phyloP scores from a whole-genome alignment of 495 filamentous ascomycete genomes.

The Podospora didyma region DNA sequence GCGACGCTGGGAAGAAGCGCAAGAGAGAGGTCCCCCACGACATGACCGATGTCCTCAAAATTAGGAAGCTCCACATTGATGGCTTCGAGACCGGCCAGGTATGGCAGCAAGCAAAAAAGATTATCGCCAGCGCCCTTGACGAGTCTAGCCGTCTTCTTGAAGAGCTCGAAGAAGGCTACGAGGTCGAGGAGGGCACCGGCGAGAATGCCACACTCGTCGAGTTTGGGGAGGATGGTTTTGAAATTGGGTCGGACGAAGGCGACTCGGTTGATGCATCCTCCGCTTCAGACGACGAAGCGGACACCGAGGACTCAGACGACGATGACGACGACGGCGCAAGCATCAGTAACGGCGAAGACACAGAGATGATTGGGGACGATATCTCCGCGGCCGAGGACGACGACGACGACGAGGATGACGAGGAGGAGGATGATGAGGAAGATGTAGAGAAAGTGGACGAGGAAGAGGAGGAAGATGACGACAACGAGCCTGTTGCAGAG shows the following conservation, averaged over 20 bases:
- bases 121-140: slow-evolving; percentile 52
- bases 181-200: slow-evolving; percentile 22
- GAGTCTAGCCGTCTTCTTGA: slow-evolving; percentile 46
- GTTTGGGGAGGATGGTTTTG: slow-evolving; percentile 46
- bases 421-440: slow-evolving; percentile 23
- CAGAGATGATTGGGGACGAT: slow-evolving; percentile 25
- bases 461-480: slow-evolving; percentile 26
- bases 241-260: slow-evolving; percentile 37
- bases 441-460: slow-evolving; percentile 25
- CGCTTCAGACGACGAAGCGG: slow-evolving; percentile 26
- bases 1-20: slow-evolving; percentile 59
- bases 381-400: slow-evolving; percentile 17
- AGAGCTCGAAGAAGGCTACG: slow-evolving; percentile 38
- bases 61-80: slow-evolving; percentile 76
- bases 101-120: slow-evolving; percentile 87
- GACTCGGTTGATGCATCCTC: slow-evolving; percentile 19
- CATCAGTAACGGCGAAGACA: slow-evolving; percentile 35
- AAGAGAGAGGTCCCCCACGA: slow-evolving; percentile 47
- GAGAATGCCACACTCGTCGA: slow-evolving; percentile 28
- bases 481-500: slow-evolving; percentile 36
- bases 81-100: slow-evolving; percentile 87
- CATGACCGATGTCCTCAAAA: slow-evolving; percentile 51
- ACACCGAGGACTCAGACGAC: slow-evolving; percentile 36
- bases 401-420: slow-evolving; percentile 19
- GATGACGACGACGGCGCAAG: slow-evolving; percentile 44